A percentile compares a stretch with the other conserved stretches of the same genome.
These are phyloP conservation scores for Carex cristatella DNA, from an alignment of 176 grass and related monocot genomes.

Conservation along the genomic window DNA sequence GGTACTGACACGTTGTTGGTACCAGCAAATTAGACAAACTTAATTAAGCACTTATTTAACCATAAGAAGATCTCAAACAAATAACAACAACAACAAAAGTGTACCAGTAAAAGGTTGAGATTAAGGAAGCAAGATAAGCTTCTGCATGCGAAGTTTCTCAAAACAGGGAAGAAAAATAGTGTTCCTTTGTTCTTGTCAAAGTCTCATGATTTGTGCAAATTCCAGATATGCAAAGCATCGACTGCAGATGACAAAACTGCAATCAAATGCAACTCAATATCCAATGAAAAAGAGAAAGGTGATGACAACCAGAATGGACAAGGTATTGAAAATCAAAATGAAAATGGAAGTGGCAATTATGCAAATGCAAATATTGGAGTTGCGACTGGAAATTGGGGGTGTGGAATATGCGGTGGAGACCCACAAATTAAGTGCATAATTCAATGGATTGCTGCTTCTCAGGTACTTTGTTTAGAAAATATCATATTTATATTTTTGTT, in stretches of 20 bases:
- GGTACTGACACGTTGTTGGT: neutral
- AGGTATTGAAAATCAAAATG: neutral
- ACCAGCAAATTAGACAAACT: neutral
- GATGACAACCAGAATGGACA: neutral
- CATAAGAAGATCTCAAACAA: neutral
- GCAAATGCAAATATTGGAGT: slow-evolving; percentile 39
- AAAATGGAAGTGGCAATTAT: neutral
- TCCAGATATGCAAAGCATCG: neutral
- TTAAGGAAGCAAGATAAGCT: neutral
- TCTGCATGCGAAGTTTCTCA: no score
- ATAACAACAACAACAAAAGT: neutral
- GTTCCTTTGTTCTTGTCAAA: neutral
- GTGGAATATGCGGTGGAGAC: slow-evolving; percentile 75
- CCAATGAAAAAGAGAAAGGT: neutral
- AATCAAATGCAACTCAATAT: neutral
- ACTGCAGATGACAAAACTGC: neutral
- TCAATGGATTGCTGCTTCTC: slow-evolving; percentile 89
- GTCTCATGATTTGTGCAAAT: neutral
- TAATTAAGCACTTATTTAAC: neutral
- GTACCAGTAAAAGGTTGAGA: neutral
- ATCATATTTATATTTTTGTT: neutral
- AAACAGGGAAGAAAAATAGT: neutral
- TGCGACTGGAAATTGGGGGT: slow-evolving; percentile 97
- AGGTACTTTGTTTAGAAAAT: slow-evolving; percentile 34
- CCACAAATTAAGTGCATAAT: slow-evolving; percentile 89